Conservation (phyloP, 306 rosid genomes). For the Vigna unguiculata region DNA sequence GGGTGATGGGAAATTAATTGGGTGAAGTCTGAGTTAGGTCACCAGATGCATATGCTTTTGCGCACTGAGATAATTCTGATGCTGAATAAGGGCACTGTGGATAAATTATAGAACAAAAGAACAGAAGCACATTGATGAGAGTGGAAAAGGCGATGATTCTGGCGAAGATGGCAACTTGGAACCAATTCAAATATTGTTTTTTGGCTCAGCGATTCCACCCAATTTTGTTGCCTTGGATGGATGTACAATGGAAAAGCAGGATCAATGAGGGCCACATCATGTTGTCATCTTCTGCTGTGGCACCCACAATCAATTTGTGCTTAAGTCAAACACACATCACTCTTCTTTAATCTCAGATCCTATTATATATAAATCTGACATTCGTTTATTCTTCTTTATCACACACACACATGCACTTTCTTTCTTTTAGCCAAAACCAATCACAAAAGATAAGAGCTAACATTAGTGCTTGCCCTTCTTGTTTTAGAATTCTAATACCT, state of each 20-base stretch:
- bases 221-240: conserved; percentile 34
- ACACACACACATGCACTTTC: background rate
- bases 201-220: conserved; percentile 25
- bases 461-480: conserved; percentile 41
- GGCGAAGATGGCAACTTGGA: conserved; percentile 3
- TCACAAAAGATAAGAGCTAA: conserved; percentile 38
- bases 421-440: conserved; percentile 46
- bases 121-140: conserved; percentile 37
- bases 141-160: conserved; percentile 2
- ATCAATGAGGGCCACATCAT: conserved; percentile 34
- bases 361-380: conserved; percentile 17
- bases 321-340: conserved; percentile 37
- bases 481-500: conserved; percentile 41
- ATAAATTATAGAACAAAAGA: conserved; percentile 22
- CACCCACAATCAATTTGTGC: conserved; percentile 38
- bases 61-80: conserved; percentile 41
- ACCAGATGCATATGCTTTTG: conserved; percentile 21
- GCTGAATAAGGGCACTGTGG: conserved; percentile 43
- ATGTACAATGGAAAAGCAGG: conserved; percentile 20
- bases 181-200: conserved; percentile 16
- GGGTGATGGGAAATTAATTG: conserved; percentile 30
- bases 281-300: conserved; percentile 6
- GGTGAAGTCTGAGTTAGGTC: conserved; percentile 28
- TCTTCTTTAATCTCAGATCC: conserved; percentile 42
- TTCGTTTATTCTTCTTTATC: conserved; percentile 49